Evolutionary conservation across 495 filamentous ascomycete genomes (phyloP).

Genomic region (Echria macrotheca): DNA sequence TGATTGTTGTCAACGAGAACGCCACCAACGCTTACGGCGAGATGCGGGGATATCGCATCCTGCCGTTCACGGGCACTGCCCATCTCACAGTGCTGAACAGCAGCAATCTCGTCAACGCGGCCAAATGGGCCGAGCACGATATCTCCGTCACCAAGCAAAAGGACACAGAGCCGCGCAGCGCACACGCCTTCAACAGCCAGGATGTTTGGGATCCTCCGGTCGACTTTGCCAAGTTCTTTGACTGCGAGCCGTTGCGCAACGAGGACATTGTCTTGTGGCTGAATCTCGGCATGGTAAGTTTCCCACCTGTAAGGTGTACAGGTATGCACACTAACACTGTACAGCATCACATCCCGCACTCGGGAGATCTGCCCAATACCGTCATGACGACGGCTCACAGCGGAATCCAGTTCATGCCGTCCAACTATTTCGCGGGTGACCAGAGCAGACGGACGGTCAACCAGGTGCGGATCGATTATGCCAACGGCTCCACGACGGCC

Average conservation of each 20-base stretch:
- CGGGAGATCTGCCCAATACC: constrained; percentile 51
- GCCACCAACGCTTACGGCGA: constrained; percentile 49
- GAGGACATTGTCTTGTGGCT: constrained; percentile 53
- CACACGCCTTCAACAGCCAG: constrained; percentile 44
- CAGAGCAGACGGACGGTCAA: constrained; percentile 27
- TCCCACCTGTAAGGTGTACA: too few species aligned
- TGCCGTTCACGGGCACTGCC: constrained; percentile 29
- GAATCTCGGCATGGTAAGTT: constrained; percentile 54
- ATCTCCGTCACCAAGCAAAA: constrained; percentile 47
- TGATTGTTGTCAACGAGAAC: constrained; percentile 49
- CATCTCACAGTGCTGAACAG: constrained; percentile 48
- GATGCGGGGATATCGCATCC: constrained; percentile 50
- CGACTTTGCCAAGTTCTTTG: constrained; percentile 51
- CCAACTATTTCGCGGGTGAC: constrained; percentile 35
- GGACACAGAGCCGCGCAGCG: constrained; percentile 46
- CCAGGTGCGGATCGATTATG: constrained; percentile 39
- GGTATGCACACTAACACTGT: too few species aligned
- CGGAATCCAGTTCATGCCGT: constrained; percentile 37
- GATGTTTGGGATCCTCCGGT: constrained; percentile 46
- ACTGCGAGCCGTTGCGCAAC: constrained; percentile 47
- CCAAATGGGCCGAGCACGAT: constrained; percentile 45
- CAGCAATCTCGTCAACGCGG: constrained; percentile 40
- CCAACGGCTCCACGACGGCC: constrained; percentile 26
- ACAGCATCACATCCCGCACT: constrained; percentile 55
- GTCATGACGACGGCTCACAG: constrained; percentile 44